Conservation (phyloP, 495 filamentous ascomycete genomes). For the Podospora pseudocomata region DNA sequence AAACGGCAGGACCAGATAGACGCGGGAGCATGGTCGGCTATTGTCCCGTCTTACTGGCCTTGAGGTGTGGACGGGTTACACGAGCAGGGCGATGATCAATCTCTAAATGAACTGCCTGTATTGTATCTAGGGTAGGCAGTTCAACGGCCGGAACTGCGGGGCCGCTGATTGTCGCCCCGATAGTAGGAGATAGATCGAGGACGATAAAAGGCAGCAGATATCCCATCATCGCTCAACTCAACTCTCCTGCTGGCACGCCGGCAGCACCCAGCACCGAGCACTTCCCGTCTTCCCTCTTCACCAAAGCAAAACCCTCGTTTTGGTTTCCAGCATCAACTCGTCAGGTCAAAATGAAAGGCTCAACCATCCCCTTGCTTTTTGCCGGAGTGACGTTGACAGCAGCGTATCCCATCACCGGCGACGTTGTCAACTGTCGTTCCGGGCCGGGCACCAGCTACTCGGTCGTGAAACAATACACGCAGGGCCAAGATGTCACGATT, state of each 20-base stretch:
- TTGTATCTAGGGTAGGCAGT: not conserved
- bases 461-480: slow-evolving; percentile 23
- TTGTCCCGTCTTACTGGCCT: not conserved
- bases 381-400: slow-evolving; percentile 2
- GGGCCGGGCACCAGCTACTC: slow-evolving; percentile 24
- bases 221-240: not conserved
- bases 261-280: not conserved
- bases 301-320: not conserved
- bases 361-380: slow-evolving; percentile 7
- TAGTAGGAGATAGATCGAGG: not conserved
- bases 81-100: not conserved
- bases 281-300: not conserved
- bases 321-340: not conserved
- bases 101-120: not conserved
- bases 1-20: not conserved
- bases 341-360: slow-evolving; percentile 15
- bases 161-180: not conserved
- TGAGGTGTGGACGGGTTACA: not conserved
- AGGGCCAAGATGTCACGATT: slow-evolving; percentile 23
- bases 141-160: too few relatives aligned
- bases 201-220: not conserved
- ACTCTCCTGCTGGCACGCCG: not conserved
- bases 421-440: slow-evolving; percentile 28
- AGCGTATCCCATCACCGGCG: slow-evolving; percentile 22
- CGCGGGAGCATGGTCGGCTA: not conserved